A percentile compares a stretch with the other conserved stretches of the same genome.
Conservation (phyloP, 306 rosid genomes). For the Rosa lucieae region DNA sequence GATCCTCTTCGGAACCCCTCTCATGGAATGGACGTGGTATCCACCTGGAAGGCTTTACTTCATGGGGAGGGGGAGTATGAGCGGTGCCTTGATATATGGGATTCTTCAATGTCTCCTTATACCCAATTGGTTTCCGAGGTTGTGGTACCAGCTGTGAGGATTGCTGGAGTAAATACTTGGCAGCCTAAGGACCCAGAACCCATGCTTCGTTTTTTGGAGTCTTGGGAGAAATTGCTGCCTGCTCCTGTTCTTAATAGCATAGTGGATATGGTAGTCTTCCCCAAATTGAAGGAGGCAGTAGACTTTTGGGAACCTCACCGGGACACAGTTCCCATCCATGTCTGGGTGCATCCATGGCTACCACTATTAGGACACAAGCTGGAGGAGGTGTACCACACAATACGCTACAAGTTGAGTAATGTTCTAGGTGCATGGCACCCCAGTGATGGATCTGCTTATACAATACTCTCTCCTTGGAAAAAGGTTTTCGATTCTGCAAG, state of each 20-base stretch:
- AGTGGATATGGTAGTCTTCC: conserved; percentile 71
- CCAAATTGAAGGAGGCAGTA: conserved; percentile 76
- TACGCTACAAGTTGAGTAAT: conserved; percentile 76
- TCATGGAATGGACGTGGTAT: conserved; percentile 63
- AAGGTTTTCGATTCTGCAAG: conserved; percentile 74
- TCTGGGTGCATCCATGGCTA: conserved; percentile 97
- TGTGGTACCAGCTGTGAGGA: conserved; percentile 84
- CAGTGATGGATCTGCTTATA: conserved; percentile 78
- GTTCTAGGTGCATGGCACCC: conserved; percentile 98
- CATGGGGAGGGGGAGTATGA: conserved; percentile 47
- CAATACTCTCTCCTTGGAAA: conserved; percentile 89
- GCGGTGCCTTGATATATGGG: conserved; percentile 67
- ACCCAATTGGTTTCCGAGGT: conserved; percentile 81
- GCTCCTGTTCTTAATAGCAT: conserved; percentile 55
- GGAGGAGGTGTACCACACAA: conserved; percentile 71
- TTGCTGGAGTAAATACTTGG: conserved; percentile 86
- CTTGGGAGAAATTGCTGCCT: conserved; percentile 83
- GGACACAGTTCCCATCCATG: conserved; percentile 87
- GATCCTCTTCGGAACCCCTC: conserved; percentile 81
- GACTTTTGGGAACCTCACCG: conserved; percentile 91
- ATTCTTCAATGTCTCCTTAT: conserved; percentile 53
- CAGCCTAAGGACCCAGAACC: conserved; percentile 93
- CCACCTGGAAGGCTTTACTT: conserved; percentile 69
- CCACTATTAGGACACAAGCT: conserved; percentile 76
- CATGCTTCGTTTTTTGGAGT: conserved; percentile 76